Evolutionary conservation across 2,329 filamentous ascomycete genomes (phyloP).

Genomic region (Aspergillus alliaceus): DNA sequence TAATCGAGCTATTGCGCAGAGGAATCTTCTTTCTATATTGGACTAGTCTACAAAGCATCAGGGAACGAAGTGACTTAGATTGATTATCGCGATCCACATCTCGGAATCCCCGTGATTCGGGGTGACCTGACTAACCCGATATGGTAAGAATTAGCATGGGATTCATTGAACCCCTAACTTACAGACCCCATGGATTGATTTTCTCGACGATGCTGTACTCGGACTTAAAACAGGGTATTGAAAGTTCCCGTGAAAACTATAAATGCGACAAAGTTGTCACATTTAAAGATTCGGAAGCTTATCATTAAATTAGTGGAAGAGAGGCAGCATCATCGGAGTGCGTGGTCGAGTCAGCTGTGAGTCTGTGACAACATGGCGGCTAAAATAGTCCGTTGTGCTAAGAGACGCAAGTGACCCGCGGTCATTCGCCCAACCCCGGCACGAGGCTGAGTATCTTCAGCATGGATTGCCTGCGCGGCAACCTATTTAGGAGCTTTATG

Average conservation of each 20-base stretch:
- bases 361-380: not conserved
- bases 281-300: not conserved
- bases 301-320: not conserved
- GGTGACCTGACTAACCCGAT: not conserved
- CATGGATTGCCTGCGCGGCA: not conserved
- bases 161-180: no score
- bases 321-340: not conserved
- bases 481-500: not conserved
- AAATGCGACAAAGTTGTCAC: not conserved
- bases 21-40: not conserved
- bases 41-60: no score
- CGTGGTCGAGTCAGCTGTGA: not conserved
- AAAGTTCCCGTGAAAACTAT: not conserved
- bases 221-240: not conserved
- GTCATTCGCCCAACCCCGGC: conserved; percentile 1
- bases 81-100: no score
- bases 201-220: not conserved
- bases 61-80: no score
- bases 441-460: not conserved
- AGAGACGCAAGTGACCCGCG: not conserved
- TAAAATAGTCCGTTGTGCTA: not conserved
- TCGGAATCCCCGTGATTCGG: not conserved
- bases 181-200: not conserved
- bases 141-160: not conserved
- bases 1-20: not conserved